Conservation (phyloP, 768 basidiomycete species). For the Xerocomellus chrysenteron region DNA sequence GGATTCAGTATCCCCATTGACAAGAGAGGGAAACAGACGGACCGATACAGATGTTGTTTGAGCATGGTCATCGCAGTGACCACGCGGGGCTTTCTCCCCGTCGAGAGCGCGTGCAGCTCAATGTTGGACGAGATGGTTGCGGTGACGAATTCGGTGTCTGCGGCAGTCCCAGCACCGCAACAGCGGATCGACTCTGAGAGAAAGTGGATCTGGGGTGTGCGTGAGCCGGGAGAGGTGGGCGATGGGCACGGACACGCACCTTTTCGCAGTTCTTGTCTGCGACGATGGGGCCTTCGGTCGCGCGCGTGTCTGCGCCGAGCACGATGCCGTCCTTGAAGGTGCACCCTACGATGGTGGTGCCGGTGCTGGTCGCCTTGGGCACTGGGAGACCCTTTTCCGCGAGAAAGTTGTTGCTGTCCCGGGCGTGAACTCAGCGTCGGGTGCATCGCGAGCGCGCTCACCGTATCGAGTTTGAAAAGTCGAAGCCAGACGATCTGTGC, state of each 20-base stretch:
- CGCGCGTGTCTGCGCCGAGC: conserved; percentile 94
- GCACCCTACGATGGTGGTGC: conserved; percentile 97
- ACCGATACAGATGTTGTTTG: conserved; percentile 93
- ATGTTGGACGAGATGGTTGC: conserved; percentile 96
- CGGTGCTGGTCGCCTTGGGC: conserved; percentile 88
- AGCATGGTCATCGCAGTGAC: conserved; percentile 99
- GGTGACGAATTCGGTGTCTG: conserved; percentile 94
- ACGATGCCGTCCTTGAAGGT: conserved; percentile 91
- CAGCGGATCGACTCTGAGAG: conserved; percentile 94
- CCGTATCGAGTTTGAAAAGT: conserved; percentile 78
- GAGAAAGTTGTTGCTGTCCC: conserved; percentile 67
- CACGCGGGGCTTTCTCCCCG: conserved; percentile 88
- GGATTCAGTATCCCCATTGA: background rate
- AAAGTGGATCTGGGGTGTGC: conserved; percentile 79
- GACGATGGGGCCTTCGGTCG: conserved; percentile 91
- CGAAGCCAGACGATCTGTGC: conserved; percentile 60
- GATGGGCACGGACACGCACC: conserved; percentile 44
- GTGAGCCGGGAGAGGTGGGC: background rate
- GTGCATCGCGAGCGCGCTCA: conserved; percentile 28
- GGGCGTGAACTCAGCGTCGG: background rate
- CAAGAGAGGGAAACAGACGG: conserved; percentile 15
- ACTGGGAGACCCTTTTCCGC: conserved; percentile 65
- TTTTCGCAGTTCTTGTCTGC: conserved; percentile 99
- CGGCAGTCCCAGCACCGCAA: conserved; percentile 99
- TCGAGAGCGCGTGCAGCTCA: conserved; percentile 87